A percentile compares a stretch with the other conserved stretches of the same genome.
phyloP scores from a whole-genome alignment of 257 asterid genomes.

The Solanum bulbocastanum region DNA sequence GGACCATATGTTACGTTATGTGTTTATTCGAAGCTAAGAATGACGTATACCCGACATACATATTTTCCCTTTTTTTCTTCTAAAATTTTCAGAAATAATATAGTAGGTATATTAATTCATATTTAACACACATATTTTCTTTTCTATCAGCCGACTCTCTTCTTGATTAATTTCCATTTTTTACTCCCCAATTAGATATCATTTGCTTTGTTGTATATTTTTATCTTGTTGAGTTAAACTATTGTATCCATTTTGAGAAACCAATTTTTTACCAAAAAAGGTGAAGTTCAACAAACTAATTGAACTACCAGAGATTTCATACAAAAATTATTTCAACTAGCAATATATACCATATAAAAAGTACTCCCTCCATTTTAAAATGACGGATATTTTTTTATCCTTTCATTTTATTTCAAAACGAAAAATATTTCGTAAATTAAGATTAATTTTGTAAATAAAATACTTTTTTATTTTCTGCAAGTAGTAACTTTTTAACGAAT shows the following conservation, averaged over 20 bases:
- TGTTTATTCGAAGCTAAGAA: not conserved
- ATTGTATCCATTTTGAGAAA: not conserved
- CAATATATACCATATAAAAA: too few relatives aligned
- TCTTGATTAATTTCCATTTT: not conserved
- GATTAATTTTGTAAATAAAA: not conserved
- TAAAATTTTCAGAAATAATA: not conserved
- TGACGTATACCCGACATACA: not conserved
- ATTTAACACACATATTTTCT: too few relatives aligned
- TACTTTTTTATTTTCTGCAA: not conserved
- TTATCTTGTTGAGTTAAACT: not conserved
- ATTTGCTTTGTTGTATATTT: not conserved
- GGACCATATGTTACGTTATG: not conserved
- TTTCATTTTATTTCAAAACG: not conserved
- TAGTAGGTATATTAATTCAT: not conserved
- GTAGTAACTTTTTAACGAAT: not conserved
- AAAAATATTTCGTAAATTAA: too few relatives aligned
- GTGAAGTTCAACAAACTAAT: not conserved
- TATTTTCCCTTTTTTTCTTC: not conserved
- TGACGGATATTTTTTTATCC: too few relatives aligned
- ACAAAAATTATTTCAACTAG: not conserved
- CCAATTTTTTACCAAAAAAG: not conserved
- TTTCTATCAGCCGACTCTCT: not conserved
- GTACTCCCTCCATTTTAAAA: not conserved
- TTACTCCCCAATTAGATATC: not conserved
- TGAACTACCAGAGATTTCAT: not conserved